A percentile compares a stretch with the other conserved stretches of the same genome.
Conservation (phyloP, 495 filamentous ascomycete genomes). For the Pyronema domesticum region DNA sequence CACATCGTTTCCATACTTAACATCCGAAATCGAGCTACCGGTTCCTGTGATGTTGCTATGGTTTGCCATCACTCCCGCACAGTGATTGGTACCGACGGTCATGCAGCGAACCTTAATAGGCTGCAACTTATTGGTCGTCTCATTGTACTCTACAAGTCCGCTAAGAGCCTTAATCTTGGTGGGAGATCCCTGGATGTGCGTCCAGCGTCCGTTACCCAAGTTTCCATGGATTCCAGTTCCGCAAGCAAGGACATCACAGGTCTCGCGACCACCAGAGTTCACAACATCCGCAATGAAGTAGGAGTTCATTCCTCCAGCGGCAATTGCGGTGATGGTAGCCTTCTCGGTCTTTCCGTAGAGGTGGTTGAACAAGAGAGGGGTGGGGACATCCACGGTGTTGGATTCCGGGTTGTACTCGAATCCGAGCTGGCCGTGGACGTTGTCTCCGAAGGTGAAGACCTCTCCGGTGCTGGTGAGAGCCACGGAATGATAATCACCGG, state of each 20-base stretch:
- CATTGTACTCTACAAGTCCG: constrained; percentile 66
- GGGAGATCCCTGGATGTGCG: constrained; percentile 61
- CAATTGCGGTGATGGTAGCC: constrained; percentile 50
- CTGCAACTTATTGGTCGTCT: constrained; percentile 40
- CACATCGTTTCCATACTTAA: constrained; percentile 68
- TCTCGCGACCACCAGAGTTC: constrained; percentile 29
- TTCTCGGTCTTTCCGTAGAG: constrained; percentile 47
- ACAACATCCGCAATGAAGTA: constrained; percentile 72
- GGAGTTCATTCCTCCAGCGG: constrained; percentile 68
- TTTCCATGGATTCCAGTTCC: constrained; percentile 69
- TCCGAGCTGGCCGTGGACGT: constrained; percentile 71
- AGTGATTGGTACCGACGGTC: constrained; percentile 61
- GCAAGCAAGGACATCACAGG: constrained; percentile 67
- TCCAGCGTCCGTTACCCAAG: constrained; percentile 78
- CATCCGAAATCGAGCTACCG: constrained; percentile 40
- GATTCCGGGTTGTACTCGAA: constrained; percentile 45
- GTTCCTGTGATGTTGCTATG: constrained; percentile 34
- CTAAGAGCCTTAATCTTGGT: constrained; percentile 72
- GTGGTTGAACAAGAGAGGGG: constrained; percentile 43
- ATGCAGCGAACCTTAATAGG: constrained; percentile 63
- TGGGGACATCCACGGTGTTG: constrained; percentile 49
- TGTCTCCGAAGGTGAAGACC: constrained; percentile 82
- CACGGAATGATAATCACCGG: constrained; percentile 77
- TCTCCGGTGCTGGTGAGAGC: constrained; percentile 53
- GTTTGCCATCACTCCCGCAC: constrained; percentile 57